A percentile compares a stretch with the other conserved stretches of the same genome.
These are phyloP conservation scores for Domatiomyces catenatus DNA, from an alignment of 2,329 filamentous ascomycete species.

Conservation along the genomic window DNA sequence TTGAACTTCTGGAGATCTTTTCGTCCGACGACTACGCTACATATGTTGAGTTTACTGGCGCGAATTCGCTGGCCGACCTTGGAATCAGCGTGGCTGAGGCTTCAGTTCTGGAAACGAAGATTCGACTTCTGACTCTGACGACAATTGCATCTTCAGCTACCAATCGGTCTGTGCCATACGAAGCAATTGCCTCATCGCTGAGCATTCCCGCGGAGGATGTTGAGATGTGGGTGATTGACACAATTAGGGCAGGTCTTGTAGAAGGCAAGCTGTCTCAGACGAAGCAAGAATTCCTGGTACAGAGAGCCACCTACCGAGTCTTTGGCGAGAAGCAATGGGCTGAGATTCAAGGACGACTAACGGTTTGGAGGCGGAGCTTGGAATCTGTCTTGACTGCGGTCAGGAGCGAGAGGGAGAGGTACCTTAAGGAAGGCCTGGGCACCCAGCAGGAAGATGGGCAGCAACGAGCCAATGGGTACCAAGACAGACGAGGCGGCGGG, in stretches of 20 bases:
- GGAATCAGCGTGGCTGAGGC: slow-evolving; percentile 65
- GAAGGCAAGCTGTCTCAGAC: slow-evolving; percentile 93
- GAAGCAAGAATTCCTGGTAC: slow-evolving; percentile 83
- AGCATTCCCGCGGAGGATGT: slow-evolving; percentile 72
- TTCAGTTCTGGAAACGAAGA: slow-evolving; percentile 78
- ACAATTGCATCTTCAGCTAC: slow-evolving; percentile 72
- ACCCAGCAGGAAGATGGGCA: slow-evolving; percentile 1
- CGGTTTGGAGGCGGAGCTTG: slow-evolving; percentile 78
- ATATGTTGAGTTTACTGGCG: slow-evolving; percentile 82
- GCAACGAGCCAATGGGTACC: slow-evolving; percentile 1
- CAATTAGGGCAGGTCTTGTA: slow-evolving; percentile 85
- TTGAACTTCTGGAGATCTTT: slow-evolving; percentile 89
- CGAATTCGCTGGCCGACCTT: slow-evolving; percentile 38
- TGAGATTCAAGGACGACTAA: slow-evolving; percentile 76
- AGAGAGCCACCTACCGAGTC: slow-evolving; percentile 89
- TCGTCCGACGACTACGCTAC: slow-evolving; percentile 87
- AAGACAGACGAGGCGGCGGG: background rate
- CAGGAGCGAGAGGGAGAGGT: slow-evolving; percentile 65
- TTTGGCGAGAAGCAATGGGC: slow-evolving; percentile 98
- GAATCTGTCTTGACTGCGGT: slow-evolving; percentile 64
- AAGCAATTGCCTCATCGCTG: slow-evolving; percentile 66
- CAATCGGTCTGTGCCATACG: slow-evolving; percentile 77
- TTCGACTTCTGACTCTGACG: slow-evolving; percentile 85
- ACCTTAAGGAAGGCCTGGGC: slow-evolving; percentile 45
- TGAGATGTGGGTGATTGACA: slow-evolving; percentile 97